Conservation (phyloP, 2,329 filamentous ascomycete genomes). For the Pyrenochaeta sp. region DNA sequence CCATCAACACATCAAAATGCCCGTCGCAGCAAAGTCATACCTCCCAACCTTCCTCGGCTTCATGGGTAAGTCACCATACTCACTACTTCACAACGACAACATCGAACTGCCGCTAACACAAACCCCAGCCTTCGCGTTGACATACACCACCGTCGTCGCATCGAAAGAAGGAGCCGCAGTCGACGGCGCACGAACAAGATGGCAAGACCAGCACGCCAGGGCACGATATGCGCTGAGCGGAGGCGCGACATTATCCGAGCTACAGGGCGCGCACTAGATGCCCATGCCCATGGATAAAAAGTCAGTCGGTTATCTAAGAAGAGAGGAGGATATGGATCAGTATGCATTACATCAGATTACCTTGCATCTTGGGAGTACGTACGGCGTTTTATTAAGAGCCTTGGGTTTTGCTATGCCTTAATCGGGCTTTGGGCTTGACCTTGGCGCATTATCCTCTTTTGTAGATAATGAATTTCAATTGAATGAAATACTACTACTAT, state of each 20-base stretch:
- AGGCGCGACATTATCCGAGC: constrained; percentile 13
- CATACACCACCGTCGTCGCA: constrained; percentile 46
- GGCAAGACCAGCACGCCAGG: constrained; percentile 41
- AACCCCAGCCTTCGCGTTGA: constrained; percentile 33
- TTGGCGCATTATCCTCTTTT: neutral
- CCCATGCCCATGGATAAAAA: neutral
- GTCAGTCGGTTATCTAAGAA: neutral
- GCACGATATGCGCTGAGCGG: constrained; percentile 25
- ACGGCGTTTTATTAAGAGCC: neutral
- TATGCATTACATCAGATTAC: neutral
- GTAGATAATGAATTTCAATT: neutral
- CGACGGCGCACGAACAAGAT: constrained; percentile 44
- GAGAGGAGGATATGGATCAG: neutral
- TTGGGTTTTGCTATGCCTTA: neutral
- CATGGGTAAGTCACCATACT: constrained; percentile 32
- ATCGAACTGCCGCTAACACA: constrained; percentile 11
- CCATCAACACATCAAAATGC: constrained; percentile 36
- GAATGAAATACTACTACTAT: too few relatives aligned
- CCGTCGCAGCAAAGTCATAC: constrained; percentile 41
- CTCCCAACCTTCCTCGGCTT: constrained; percentile 43
- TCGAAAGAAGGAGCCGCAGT: constrained; percentile 43
- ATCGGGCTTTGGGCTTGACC: neutral
- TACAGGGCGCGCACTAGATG: constrained; percentile 2
- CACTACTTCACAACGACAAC: neutral
- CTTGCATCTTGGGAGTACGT: neutral